These are phyloP conservation scores for Acacia concinna DNA, from an alignment of 331 rosid species.

Conservation along the genomic window DNA sequence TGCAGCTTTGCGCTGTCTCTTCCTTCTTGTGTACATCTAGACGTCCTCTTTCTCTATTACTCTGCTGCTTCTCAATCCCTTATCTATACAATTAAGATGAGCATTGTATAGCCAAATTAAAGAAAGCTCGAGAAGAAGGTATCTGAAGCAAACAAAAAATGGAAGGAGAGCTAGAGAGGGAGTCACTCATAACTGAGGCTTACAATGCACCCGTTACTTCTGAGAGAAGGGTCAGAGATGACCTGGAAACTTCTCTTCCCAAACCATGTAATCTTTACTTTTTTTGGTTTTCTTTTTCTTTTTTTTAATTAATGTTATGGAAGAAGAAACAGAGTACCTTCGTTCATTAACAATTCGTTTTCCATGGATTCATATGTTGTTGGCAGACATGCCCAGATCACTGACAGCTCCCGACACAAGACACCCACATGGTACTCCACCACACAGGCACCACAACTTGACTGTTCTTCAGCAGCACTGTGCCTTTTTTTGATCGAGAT, in stretches of 20 bases:
- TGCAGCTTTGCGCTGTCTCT: neutral
- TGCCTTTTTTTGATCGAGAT: slow-evolving; percentile 74
- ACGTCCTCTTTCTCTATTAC: neutral
- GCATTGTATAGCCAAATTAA: neutral
- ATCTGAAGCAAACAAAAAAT: slow-evolving; percentile 14
- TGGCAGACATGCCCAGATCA: slow-evolving; percentile 70
- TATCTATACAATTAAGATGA: neutral
- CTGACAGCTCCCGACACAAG: slow-evolving; percentile 64
- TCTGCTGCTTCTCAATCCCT: neutral
- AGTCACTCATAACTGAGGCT: slow-evolving; percentile 61
- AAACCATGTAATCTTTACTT: slow-evolving; percentile 56
- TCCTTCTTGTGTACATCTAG: neutral
- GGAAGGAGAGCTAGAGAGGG: slow-evolving; percentile 50
- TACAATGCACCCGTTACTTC: slow-evolving; percentile 55
- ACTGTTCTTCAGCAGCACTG: slow-evolving; percentile 84
- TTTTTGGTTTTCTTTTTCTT: neutral
- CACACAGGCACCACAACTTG: slow-evolving; percentile 55
- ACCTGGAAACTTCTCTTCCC: slow-evolving; percentile 70
- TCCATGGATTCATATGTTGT: neutral
- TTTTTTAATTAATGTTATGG: neutral
- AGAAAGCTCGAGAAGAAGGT: neutral
- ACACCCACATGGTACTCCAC: slow-evolving; percentile 72
- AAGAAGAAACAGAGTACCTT: neutral
- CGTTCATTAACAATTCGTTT: neutral
- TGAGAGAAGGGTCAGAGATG: slow-evolving; percentile 64